These are phyloP conservation scores for Leccinum rimulosum DNA, from an alignment of 768 basidiomycete genomes.

Conservation along the genomic window DNA sequence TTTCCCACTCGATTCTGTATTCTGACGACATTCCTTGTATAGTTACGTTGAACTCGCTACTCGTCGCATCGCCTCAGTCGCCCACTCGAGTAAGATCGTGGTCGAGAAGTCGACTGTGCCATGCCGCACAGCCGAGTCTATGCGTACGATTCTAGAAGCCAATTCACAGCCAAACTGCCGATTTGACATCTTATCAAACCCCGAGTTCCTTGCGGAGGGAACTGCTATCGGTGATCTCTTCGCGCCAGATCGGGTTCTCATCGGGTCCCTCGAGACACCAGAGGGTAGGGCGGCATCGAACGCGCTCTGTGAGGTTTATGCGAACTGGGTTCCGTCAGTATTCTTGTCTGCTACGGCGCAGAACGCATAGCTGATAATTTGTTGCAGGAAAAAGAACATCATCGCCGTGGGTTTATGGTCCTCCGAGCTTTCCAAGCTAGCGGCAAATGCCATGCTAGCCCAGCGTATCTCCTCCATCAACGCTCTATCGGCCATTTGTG, in stretches of 20 bases:
- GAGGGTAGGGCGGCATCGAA: conserved; percentile 82
- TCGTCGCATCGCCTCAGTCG: conserved; percentile 90
- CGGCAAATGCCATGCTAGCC: conserved; percentile 98
- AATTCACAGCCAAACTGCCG: conserved; percentile 90
- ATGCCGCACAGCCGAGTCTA: conserved; percentile 97
- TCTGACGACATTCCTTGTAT: conserved; percentile 8
- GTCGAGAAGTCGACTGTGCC: conserved; percentile 99
- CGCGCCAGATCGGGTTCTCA: conserved; percentile 91
- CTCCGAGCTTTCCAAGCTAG: conserved; percentile 96
- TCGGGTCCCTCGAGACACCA: conserved; percentile 88
- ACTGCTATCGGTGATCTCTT: conserved; percentile 92
- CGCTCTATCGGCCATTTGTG: conserved; percentile 97
- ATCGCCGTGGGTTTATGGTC: conserved; percentile 98
- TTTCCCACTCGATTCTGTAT: conserved; percentile 5
- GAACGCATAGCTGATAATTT: conserved; percentile 1
- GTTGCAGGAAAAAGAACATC: conserved; percentile 63
- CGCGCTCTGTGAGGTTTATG: conserved; percentile 78
- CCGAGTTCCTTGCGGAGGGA: conserved; percentile 98
- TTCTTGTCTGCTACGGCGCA: not conserved
- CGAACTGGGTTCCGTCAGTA: conserved; percentile 94
- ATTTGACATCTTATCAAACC: conserved; percentile 99
- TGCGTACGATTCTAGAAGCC: conserved; percentile 98
- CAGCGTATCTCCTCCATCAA: conserved; percentile 99
- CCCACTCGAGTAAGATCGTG: conserved; percentile 92
- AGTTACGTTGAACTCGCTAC: conserved; percentile 98